Conservation (phyloP, 2,329 filamentous ascomycete species). For the Geosmithia putterillii region DNA sequence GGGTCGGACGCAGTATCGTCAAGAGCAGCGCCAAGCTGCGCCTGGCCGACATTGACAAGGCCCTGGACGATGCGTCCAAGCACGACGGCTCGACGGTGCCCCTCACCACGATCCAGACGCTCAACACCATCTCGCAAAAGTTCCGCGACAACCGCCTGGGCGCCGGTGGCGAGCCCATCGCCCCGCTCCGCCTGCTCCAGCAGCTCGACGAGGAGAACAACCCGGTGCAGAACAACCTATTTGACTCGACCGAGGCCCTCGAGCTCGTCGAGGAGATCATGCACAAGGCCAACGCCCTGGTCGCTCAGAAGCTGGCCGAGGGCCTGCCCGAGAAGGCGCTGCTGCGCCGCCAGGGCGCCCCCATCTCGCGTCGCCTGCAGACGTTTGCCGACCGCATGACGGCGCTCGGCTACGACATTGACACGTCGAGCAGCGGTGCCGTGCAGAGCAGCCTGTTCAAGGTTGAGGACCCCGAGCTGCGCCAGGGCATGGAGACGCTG, state of each 20-base stretch:
- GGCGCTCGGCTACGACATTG: conserved; percentile 79
- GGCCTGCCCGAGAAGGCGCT: conserved; percentile 86
- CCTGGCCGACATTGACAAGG: conserved; percentile 75
- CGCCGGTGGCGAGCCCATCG: conserved; percentile 65
- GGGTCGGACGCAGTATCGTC: conserved; percentile 88
- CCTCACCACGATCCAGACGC: conserved; percentile 65
- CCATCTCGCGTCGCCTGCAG: conserved; percentile 77
- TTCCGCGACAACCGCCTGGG: conserved; percentile 83
- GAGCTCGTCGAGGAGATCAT: conserved; percentile 92
- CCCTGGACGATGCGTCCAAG: conserved; percentile 52
- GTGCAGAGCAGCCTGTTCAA: conserved; percentile 93
- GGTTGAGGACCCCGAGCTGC: conserved; percentile 75
- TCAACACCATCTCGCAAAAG: conserved; percentile 74
- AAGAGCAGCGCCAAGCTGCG: conserved; percentile 81
- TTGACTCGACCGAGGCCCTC: conserved; percentile 77
- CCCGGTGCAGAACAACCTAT: conserved; percentile 91
- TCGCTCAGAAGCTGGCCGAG: conserved; percentile 71
- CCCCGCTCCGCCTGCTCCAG: conserved; percentile 78
- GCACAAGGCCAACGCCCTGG: conserved; percentile 82
- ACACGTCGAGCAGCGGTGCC: conserved; percentile 77
- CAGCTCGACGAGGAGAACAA: conserved; percentile 97
- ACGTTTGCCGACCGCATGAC: conserved; percentile 91
- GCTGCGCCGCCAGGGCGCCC: conserved; percentile 72
- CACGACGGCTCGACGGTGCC: conserved; percentile 54
- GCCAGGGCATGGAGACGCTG: conserved; percentile 96